A percentile compares a stretch with the other conserved stretches of the same genome.
These are phyloP conservation scores for Zasmidium cellare DNA, from an alignment of 2,329 filamentous ascomycete species.

Conservation along the genomic window DNA sequence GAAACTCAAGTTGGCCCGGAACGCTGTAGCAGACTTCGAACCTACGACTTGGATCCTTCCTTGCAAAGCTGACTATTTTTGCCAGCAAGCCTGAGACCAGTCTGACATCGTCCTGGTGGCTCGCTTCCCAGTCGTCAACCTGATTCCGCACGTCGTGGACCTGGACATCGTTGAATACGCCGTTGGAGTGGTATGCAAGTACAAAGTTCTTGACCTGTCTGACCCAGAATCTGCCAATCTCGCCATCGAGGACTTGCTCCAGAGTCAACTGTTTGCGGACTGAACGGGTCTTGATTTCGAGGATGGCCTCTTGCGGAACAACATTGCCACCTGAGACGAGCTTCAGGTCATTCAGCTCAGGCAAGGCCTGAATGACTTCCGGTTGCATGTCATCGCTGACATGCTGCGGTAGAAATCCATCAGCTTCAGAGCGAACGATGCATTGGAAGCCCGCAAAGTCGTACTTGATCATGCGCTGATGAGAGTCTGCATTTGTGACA, in stretches of 20 bases:
- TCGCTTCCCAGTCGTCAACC: constrained; percentile 44
- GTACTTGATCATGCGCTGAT: constrained; percentile 64
- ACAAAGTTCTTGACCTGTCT: constrained; percentile 54
- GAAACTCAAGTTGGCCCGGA: constrained; percentile 37
- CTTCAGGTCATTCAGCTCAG: constrained; percentile 4
- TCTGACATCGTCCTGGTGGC: constrained; percentile 35
- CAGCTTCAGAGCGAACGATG: constrained; percentile 58
- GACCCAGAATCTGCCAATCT: constrained; percentile 51
- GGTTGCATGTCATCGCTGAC: background rate
- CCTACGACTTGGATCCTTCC: constrained; percentile 19
- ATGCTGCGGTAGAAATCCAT: constrained; percentile 52
- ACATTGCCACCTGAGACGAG: constrained; percentile 13
- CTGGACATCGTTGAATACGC: constrained; percentile 46
- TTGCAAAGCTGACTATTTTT: constrained; percentile 33
- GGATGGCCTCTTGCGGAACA: constrained; percentile 47
- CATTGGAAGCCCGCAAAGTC: constrained; percentile 54
- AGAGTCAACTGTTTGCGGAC: constrained; percentile 23
- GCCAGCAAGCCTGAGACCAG: constrained; percentile 33
- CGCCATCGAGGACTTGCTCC: constrained; percentile 40
- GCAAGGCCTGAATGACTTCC: constrained; percentile 1
- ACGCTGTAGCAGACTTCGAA: constrained; percentile 39
- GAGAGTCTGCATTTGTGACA: constrained; percentile 57
- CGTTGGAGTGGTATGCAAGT: constrained; percentile 50
- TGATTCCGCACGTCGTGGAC: constrained; percentile 39
- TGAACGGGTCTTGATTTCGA: constrained; percentile 56